These are phyloP conservation scores for Chlamydomonas applanata DNA, from an alignment of 139 green algal species.

Conservation along the genomic window DNA sequence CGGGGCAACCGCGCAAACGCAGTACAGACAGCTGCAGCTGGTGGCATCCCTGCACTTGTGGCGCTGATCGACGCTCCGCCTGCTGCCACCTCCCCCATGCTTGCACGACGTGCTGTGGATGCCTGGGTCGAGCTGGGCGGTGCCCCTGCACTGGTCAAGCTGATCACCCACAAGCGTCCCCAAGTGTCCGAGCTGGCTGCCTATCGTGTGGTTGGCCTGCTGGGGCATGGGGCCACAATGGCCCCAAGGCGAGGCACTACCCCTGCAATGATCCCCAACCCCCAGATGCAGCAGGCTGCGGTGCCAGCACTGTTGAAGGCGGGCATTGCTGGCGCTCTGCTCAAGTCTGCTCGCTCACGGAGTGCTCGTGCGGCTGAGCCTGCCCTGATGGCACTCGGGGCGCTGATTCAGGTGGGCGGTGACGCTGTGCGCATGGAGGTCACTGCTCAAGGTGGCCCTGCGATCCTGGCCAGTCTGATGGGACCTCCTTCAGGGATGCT, in stretches of 20 bases:
- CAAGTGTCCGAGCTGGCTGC: neutral
- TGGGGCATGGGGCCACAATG: neutral
- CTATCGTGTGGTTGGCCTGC: neutral
- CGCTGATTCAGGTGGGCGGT: neutral
- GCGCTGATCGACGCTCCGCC: neutral
- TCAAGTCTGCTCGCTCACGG: neutral
- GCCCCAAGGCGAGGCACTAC: neutral
- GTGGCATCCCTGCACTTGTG: neutral
- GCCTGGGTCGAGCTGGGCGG: conserved; percentile 6
- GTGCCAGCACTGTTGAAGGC: neutral
- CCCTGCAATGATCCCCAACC: neutral
- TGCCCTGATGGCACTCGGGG: neutral
- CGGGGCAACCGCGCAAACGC: neutral
- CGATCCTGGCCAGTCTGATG: neutral
- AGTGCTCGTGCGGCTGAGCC: neutral
- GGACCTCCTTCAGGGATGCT: no score
- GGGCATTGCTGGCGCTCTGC: neutral
- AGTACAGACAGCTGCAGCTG: neutral
- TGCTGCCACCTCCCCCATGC: neutral
- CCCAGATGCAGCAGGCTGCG: conserved; percentile 4
- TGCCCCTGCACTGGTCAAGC: neutral
- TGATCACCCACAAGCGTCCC: neutral
- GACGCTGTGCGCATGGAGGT: neutral
- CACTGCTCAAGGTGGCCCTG: neutral
- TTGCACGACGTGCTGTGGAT: neutral